Evolutionary conservation across 352 stramenopile genomes (phyloP).

Genomic region (Ophiocytium majus): DNA sequence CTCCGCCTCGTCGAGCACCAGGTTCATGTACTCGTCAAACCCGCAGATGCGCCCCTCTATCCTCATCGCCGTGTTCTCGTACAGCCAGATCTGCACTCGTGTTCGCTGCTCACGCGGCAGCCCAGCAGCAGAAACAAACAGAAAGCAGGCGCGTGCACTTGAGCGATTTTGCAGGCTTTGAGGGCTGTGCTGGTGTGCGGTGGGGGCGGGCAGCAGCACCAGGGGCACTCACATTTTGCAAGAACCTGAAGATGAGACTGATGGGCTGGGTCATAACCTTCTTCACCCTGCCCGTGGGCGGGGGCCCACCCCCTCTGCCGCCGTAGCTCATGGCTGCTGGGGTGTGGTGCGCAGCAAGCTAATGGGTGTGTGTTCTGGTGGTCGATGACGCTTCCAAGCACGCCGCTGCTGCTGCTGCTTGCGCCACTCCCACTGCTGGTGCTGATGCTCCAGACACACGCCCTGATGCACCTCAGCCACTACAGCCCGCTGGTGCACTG

Average conservation of each 20-base stretch:
- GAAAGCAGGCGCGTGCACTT: too few relatives aligned
- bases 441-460: too few relatives aligned
- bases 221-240: constrained; percentile 81
- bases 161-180: neutral
- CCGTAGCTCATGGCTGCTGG: constrained; percentile 15
- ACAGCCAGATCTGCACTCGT: constrained; percentile 98
- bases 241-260: constrained; percentile 98
- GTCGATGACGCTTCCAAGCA: too few relatives aligned
- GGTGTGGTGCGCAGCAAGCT: too few relatives aligned
- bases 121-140: neutral
- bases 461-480: too few relatives aligned
- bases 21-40: constrained; percentile 99
- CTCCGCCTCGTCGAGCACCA: constrained; percentile 96
- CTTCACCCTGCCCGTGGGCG: constrained; percentile 76
- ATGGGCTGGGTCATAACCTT: constrained; percentile 99
- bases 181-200: neutral
- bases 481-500: too few relatives aligned
- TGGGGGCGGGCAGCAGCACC: neutral
- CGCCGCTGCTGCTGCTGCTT: too few relatives aligned
- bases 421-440: too few relatives aligned
- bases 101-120: constrained; percentile 37
- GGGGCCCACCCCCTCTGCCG: constrained; percentile 11
- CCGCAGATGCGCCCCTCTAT: constrained; percentile 98
- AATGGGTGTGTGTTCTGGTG: too few relatives aligned
- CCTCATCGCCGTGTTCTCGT: constrained; percentile 95